These are phyloP conservation scores for Pichia sp. DNA, from an alignment of 1,139 yeast species.

Conservation along the genomic window DNA sequence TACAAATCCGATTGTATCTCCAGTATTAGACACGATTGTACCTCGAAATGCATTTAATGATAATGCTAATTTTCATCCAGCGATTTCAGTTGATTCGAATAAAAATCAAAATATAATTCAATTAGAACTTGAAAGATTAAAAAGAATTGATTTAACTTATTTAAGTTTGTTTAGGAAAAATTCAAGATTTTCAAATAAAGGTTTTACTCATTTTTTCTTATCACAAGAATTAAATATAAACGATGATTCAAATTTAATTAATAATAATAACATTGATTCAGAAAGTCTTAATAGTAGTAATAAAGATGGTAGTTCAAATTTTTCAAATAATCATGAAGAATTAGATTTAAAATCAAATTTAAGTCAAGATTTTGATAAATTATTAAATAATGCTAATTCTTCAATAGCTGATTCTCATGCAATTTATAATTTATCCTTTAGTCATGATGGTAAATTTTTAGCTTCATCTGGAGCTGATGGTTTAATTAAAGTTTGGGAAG, in stretches of 20 bases:
- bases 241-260: not conserved
- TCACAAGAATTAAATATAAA: constrained; percentile 62
- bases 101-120: not conserved
- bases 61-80: not conserved
- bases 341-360: not conserved
- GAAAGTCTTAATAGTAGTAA: not conserved
- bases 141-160: constrained; percentile 43
- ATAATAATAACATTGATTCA: not conserved
- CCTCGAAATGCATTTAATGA: not conserved
- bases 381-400: not conserved
- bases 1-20: not conserved
- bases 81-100: not conserved
- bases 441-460: constrained; percentile 70
- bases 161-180: constrained; percentile 43
- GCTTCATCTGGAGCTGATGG: constrained; percentile 83
- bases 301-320: too few relatives aligned
- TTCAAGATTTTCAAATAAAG: constrained; percentile 21
- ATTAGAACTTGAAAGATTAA: constrained; percentile 14
- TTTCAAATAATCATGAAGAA: too few relatives aligned
- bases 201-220: constrained; percentile 46
- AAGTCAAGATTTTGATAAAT: not conserved
- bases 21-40: not conserved
- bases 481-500: constrained; percentile 69
- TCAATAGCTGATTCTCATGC: constrained; percentile 6
- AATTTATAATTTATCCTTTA: constrained; percentile 64